Evolutionary conservation across 768 basidiomycete species (phyloP).

Genomic region (Tylopilus balloui): DNA sequence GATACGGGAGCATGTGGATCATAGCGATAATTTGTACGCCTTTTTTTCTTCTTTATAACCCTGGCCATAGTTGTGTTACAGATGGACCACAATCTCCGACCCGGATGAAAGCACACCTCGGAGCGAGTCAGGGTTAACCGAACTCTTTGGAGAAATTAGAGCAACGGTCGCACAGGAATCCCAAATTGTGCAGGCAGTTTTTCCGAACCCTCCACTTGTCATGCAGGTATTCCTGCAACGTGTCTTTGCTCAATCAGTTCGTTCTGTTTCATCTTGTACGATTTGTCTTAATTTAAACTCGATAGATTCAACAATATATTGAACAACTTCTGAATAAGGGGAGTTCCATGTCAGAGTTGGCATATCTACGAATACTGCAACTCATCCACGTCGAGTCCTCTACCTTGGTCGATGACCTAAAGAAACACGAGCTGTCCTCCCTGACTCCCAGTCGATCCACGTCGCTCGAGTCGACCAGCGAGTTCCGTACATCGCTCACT

Average conservation of each 20-base stretch:
- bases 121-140: constrained; percentile 71
- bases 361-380: constrained; percentile 87
- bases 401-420: constrained; percentile 82
- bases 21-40: constrained; percentile 55
- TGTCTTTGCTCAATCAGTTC: constrained; percentile 94
- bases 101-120: constrained; percentile 75
- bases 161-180: constrained; percentile 91
- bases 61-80: constrained; percentile 29
- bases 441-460: constrained; percentile 50
- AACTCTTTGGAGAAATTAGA: constrained; percentile 83
- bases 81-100: constrained; percentile 80
- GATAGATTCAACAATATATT: constrained; percentile 93
- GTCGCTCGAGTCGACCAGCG: constrained; percentile 57
- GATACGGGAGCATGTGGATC: constrained; percentile 58
- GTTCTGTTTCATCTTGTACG: constrained; percentile 24
- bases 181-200: constrained; percentile 97
- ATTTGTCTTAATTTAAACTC: constrained; percentile 1
- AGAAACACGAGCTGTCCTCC: constrained; percentile 80
- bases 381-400: constrained; percentile 80
- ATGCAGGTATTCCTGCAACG: constrained; percentile 98
- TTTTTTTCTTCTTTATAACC: constrained; percentile 16
- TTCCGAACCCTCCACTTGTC: constrained; percentile 92
- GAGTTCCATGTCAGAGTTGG: constrained; percentile 74
- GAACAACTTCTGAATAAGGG: constrained; percentile 82
- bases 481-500: constrained; percentile 54